Base-by-base conservation (phyloP, 176 grass and related monocot genomes). In the Avena sativa region DNA sequence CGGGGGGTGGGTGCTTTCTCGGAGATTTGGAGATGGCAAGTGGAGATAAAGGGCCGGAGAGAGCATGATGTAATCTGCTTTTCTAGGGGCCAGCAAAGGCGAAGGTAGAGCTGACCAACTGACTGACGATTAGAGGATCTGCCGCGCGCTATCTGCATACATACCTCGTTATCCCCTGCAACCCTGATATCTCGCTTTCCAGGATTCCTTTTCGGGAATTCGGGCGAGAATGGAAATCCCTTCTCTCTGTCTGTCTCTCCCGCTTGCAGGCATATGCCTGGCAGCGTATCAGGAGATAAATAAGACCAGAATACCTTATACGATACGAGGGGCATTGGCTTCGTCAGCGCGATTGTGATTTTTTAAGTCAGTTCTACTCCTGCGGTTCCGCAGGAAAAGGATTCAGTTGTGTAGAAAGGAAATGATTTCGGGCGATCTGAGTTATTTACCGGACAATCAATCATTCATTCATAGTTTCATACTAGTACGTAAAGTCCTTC, bases 131-230 rank as follows among this genome's bases (percentile, higher is more conserved):
- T 60, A 50, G 88, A 48, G 83, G 52, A 66, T 61, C 64, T 74
- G 76, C 82, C 82, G 69, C 2, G 21, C 36, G 23, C 71, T 14
- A 77, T 86, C 84, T 67, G 80, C 73, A 76, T 53, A 76, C 73
- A 76, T 53, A 76, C 83, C 75, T 74, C 61, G 83, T 81, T 55
- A 52, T 70, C 23, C 58, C 38, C 62, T 70, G 74, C 50, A 53
- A 73, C 69, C 61, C 82, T 81, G 82, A 32, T 71, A 59, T 88
- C 46, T 55, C 78, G 30, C 90, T 88, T 91, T 88, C 53, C 56
- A 81, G 71, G 82, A 91, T 88, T 85, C 90, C 78, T 91, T 91
- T 85, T 85, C 71, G 77, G 89, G 86, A 84, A 80, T 88, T 79
- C 80, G 77, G 74, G 67, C n/a, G 59, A 55, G 77, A 74, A 84